Conservation (phyloP, 2,329 filamentous ascomycete species). For the Sporothrix mexicana region DNA sequence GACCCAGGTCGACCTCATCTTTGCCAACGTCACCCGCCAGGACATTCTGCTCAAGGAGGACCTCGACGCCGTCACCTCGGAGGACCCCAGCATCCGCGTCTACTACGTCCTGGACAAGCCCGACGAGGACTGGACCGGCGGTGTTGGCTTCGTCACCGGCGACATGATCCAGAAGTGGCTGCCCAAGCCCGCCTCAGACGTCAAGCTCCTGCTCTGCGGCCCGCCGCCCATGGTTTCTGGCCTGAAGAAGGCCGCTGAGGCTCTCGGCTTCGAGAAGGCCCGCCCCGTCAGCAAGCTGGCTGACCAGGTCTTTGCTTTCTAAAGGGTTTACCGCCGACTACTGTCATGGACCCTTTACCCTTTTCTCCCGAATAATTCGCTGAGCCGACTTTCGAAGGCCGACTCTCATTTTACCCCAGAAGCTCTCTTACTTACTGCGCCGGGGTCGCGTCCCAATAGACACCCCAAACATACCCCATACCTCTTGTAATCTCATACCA, state of each 20-base stretch:
- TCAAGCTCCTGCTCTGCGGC: slow-evolving; percentile 94
- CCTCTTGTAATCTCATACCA: background rate
- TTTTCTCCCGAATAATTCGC: background rate
- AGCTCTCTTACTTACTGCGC: slow-evolving; percentile 6
- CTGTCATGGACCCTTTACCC: too few species aligned
- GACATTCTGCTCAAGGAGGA: slow-evolving; percentile 95
- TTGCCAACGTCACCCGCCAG: slow-evolving; percentile 91
- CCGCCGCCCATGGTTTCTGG: slow-evolving; percentile 96
- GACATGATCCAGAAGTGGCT: slow-evolving; percentile 92
- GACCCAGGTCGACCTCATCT: slow-evolving; percentile 92
- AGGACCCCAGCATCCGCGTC: slow-evolving; percentile 82
- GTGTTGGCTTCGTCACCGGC: slow-evolving; percentile 90
- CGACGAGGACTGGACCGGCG: slow-evolving; percentile 87
- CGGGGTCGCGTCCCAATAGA: background rate
- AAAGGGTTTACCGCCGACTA: slow-evolving; percentile 35
- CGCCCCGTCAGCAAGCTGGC: slow-evolving; percentile 95
- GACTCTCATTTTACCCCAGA: background rate
- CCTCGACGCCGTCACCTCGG: slow-evolving; percentile 75
- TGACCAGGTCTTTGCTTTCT: slow-evolving; percentile 97
- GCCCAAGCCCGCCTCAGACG: slow-evolving; percentile 80
- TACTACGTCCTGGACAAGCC: slow-evolving; percentile 98
- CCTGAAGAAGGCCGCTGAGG: slow-evolving; percentile 94
- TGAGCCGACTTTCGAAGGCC: background rate
- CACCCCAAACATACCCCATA: background rate
- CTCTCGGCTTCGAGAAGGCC: slow-evolving; percentile 89